Conservation (phyloP, 192 early-diverging fungal genomes). For the Spinellus fusiger region DNA sequence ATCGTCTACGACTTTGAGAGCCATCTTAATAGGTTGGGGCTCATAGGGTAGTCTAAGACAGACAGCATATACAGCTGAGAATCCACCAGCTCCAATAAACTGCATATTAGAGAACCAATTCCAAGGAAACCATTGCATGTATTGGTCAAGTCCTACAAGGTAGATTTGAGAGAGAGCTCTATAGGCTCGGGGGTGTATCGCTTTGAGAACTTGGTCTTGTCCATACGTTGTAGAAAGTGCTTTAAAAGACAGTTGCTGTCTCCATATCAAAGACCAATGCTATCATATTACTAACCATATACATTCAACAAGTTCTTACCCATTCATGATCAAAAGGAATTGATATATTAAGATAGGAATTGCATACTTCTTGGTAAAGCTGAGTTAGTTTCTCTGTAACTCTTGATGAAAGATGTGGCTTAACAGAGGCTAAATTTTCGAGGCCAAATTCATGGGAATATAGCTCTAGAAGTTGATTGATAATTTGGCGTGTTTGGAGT, state of each 20-base stretch:
- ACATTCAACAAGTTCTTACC: constrained; percentile 13
- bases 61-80: constrained; percentile 29
- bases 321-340: constrained; percentile 26
- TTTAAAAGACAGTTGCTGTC: constrained; percentile 27
- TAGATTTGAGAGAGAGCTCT: constrained; percentile 26
- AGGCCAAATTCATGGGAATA: constrained; percentile 24
- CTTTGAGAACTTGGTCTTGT: constrained; percentile 9
- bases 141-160: constrained; percentile 13
- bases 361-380: constrained; percentile 14
- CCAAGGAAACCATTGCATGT: constrained; percentile 35
- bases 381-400: constrained; percentile 9
- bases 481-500: constrained; percentile 9
- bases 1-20: constrained; percentile 30
- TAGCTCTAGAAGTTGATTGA: constrained; percentile 10
- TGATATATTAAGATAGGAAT: constrained; percentile 11
- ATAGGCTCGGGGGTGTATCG: constrained; percentile 18
- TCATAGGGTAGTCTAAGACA: constrained; percentile 16
- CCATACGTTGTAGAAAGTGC: constrained; percentile 12
- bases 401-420: background rate
- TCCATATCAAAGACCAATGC: constrained; percentile 30
- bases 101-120: constrained; percentile 29
- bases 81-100: constrained; percentile 31
- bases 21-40: constrained; percentile 13
- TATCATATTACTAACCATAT: background rate
- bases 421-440: constrained; percentile 7